Conservation (phyloP, 2,329 filamentous ascomycete species). For the Exophiala calicioides region DNA sequence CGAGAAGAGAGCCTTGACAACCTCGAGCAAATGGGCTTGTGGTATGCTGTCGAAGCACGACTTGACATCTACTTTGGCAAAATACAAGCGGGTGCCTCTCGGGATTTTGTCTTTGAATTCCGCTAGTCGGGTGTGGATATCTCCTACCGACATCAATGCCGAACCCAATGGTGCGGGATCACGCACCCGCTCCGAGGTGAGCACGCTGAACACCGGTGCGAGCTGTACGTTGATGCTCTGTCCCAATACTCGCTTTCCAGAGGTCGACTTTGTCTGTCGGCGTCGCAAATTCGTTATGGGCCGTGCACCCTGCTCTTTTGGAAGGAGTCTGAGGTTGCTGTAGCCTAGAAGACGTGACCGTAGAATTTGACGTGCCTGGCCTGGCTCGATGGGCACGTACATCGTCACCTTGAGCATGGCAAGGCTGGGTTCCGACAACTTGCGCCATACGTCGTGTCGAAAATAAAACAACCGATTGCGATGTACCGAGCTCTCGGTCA, state of each 20-base stretch:
- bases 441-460: slow-evolving; percentile 87
- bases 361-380: slow-evolving; percentile 60
- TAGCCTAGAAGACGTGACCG: slow-evolving; percentile 68
- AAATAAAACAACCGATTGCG: slow-evolving; percentile 88
- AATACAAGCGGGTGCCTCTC: slow-evolving; percentile 61
- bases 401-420: slow-evolving; percentile 66
- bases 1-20: slow-evolving; percentile 62
- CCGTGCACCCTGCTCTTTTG: slow-evolving; percentile 73
- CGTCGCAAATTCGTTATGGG: slow-evolving; percentile 85
- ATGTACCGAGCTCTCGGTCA: slow-evolving; percentile 83
- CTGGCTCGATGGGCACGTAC: slow-evolving; percentile 72
- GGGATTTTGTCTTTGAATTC: slow-evolving; percentile 61
- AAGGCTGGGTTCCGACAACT: slow-evolving; percentile 72
- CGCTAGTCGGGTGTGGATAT: slow-evolving; percentile 74
- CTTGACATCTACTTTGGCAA: slow-evolving; percentile 89
- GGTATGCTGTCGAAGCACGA: slow-evolving; percentile 96
- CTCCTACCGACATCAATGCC: slow-evolving; percentile 76
- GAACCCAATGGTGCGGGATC: slow-evolving; percentile 69
- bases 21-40: slow-evolving; percentile 68
- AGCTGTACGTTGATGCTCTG: slow-evolving; percentile 70
- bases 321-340: slow-evolving; percentile 76
- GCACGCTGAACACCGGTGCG: slow-evolving; percentile 70
- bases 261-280: slow-evolving; percentile 55
- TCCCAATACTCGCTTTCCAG: slow-evolving; percentile 58
- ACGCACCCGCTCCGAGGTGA: slow-evolving; percentile 71